Base-by-base conservation (phyloP, 257 asterid species). In the Leptodermis oblonga region DNA sequence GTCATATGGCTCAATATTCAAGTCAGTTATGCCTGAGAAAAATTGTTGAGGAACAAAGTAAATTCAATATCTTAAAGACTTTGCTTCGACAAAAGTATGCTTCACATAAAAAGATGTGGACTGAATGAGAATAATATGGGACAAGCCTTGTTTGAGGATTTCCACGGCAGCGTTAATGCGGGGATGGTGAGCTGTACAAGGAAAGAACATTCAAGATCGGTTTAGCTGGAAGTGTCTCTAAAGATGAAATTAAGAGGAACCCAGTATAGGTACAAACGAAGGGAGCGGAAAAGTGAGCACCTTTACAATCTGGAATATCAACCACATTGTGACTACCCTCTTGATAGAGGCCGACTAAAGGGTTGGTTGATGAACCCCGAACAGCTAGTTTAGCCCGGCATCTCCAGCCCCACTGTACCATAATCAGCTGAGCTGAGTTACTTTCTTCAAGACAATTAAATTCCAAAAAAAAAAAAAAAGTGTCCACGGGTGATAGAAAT, bases 311-410 rank as follows among this genome's bases (percentile, higher is more conserved):
- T 36, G 97, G 98, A 79, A 92, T 92, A 73, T 90, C 96, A 66
- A 88, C 89, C 12, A 87, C 82, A 74, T 87, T 86, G 73, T 92
- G 98, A 66, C 92, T 90, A 48, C 93, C 95, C 81, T 88, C 96
- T 77, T 85, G 88, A 55, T 92, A 92, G 43, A 92, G 92, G 73
- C 98, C 98, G 76, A 90, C 85, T 64, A 90, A 76, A n/a, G 98
- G 97, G 59, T 81, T 67, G 76, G 49, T 66, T 30, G 86, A 78
- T 26, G 90, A 77, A 54, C 98, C 97, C 8, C 97, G 95, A 73
- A 90, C 85, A 3, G 95, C 97, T 37, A 92, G 95, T 86, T 92
- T 92, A 7, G 98, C 97, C 0, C 98, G 90, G 72, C 98, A 92
- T 78, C 98, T 85, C 98, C 98, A 92, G 59, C 92, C 98, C 95